Conservation (phyloP, 2,329 filamentous ascomycete species). For the Colletotrichum tamarilloi region DNA sequence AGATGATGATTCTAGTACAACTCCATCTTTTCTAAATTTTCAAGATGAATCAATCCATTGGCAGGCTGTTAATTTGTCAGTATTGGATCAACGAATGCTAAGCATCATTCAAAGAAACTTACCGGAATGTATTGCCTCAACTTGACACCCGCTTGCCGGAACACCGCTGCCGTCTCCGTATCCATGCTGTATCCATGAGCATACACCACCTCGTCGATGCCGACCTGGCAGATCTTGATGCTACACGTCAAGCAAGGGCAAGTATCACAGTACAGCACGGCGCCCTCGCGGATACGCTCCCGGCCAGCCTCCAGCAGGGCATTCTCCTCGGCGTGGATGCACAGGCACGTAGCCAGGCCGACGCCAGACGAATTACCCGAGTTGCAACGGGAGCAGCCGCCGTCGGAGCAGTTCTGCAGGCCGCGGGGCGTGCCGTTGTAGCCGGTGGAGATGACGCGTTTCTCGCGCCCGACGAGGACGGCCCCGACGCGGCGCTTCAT, state of each 20-base stretch:
- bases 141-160: slow-evolving; percentile 84
- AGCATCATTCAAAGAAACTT: slow-evolving; percentile 49
- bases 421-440: slow-evolving; percentile 98
- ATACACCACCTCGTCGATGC: slow-evolving; percentile 95
- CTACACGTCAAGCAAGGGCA: slow-evolving; percentile 98
- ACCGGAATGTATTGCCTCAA: slow-evolving; percentile 90
- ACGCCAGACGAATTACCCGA: slow-evolving; percentile 75
- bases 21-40: slow-evolving; percentile 68
- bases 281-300: slow-evolving; percentile 85
- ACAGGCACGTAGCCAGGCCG: slow-evolving; percentile 87
- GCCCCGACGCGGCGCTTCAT: slow-evolving; percentile 98
- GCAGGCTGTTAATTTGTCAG: slow-evolving; percentile 60
- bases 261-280: slow-evolving; percentile 92
- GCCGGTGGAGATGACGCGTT: slow-evolving; percentile 90
- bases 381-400: slow-evolving; percentile 92
- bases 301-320: slow-evolving; percentile 93
- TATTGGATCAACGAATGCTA: not conserved
- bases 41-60: slow-evolving; percentile 73
- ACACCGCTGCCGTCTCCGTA: slow-evolving; percentile 81
- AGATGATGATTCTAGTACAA: slow-evolving; percentile 41
- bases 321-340: slow-evolving; percentile 98
- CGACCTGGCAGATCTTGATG: slow-evolving; percentile 98
- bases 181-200: slow-evolving; percentile 97
- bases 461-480: slow-evolving; percentile 84
- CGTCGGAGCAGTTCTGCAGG: slow-evolving; percentile 89